Evolutionary conservation across 1,139 yeast species (phyloP), one percentile per base, ranked within the genome.

Genomic region (Hemisphaericaspora xylanilytica): DNA sequence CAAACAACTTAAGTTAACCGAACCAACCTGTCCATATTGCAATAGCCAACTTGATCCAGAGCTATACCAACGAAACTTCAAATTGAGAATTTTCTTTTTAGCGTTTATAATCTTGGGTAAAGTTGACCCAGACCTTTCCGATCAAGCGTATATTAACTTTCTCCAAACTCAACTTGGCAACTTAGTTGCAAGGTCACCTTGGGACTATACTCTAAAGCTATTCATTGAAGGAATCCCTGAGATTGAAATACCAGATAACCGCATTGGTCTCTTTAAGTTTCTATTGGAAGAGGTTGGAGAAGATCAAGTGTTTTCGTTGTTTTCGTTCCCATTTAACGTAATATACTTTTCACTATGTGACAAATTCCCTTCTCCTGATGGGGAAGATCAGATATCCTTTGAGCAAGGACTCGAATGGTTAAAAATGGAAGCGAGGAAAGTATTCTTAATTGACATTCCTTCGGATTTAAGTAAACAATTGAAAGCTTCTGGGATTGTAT

Each of bases 291-390:
- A 38, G 18, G 38, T 48, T 11, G 30, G 37, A 22, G 17, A 22
- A 12, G 38, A 39, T n/a, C 41, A 43, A 17, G 41, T 50, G 2
- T 44, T 53, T 27, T 50, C 55, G 1, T 38, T 45, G 16, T 49
- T 47, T 36, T 48, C 57, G 3, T 54, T 48, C 33, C 59, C 59
- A 10, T 41, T 52, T 33, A 47, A 46, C 39, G 12, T 45, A 5
- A 32, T 43, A 14, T 39, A 46, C 20, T 22, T 35, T 17, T 36
- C 33, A 14, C 28, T 44, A 22, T 32, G 26, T 14, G 32, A 17
- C 8, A 8, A 8, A 28, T 18, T 14, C 20, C 18, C 26, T 13
- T 14, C 14, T 25, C 3, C 10, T 12, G 10, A 18, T 10, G 18
- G 9, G 5, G 14, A 16, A n/a, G 28, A 22, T 28, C 30, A 25